Evolutionary conservation across 805 yeast species (phyloP), one percentile per base, ranked within the genome.

Genomic region (Kodamaea nitidulidarum): DNA sequence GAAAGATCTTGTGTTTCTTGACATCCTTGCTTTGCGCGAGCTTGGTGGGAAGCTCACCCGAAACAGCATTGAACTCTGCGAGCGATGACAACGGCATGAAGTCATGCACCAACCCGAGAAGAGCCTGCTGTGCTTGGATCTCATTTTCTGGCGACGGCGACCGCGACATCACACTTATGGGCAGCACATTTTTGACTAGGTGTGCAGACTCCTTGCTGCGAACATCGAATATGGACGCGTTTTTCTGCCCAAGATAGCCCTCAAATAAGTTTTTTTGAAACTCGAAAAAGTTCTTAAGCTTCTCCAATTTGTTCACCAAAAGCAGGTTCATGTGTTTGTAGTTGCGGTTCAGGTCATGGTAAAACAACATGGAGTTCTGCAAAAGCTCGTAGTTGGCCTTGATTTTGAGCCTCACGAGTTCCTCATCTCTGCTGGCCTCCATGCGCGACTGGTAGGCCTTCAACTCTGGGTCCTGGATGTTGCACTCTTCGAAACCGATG

Each of bases 41-140:
- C 29, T 57, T 55, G 7, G 50, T 38, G 1, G 64, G 66, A 4
- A 62, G 45, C 38, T 66, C 71, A 7, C 72, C 70, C 2, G 73
- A 65, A 16, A 68, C 60, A 9, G 65, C 41, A 27, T 60, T 52
- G 46, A 68, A 67, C 49, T 68, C 74, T 16, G 49, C 63, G 3
- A 56, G 45, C 2, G 67, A 54, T 4, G 64, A 50, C 22, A 68
- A 48, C 3, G 73, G 70, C 71, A 67, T 67, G 50, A 63, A 66
- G 50, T 68, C 74, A 36, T 63, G 61, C 15, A 68, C 63, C 4
- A 48, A 42, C 11, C 32, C 32, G 3, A 30, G 14, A 7, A 30
- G 32, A 20, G 32, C n/a, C n/a, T 15, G 32, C 32, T 15, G 32
- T 5, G 21, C 20, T 10, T 15, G 32, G 12, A 11, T 12, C 32